These are phyloP conservation scores for Oemleria cerasiformis DNA, from an alignment of 306 rosid species.

Conservation along the genomic window DNA sequence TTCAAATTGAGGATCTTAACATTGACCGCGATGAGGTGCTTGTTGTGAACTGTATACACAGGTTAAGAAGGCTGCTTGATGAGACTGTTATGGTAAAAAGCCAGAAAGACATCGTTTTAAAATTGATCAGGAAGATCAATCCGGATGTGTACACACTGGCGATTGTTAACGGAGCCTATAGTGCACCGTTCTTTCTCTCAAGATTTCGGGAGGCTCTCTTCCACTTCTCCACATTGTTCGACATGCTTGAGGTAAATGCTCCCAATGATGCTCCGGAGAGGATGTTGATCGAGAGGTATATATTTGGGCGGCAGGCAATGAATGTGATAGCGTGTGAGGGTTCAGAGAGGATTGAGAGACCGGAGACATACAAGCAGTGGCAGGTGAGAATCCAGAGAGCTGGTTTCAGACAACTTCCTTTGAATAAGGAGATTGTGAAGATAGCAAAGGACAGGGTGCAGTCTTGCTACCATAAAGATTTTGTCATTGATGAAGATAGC, in stretches of 20 bases:
- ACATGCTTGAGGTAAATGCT: constrained; percentile 34
- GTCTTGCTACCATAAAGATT: constrained; percentile 32
- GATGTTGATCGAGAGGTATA: constrained; percentile 34
- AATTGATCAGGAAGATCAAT: constrained; percentile 33
- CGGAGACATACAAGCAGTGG: constrained; percentile 40
- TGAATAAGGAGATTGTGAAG: constrained; percentile 29
- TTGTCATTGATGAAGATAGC: constrained; percentile 32
- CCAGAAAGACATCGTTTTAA: constrained; percentile 34
- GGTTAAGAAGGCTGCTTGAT: constrained; percentile 38
- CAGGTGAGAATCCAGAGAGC: constrained; percentile 30
- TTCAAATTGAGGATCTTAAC: constrained; percentile 39
- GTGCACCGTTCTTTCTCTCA: too few species aligned
- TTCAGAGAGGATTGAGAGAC: constrained; percentile 40
- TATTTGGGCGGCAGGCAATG: constrained; percentile 38
- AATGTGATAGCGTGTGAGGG: constrained; percentile 45
- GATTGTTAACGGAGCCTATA: too few species aligned
- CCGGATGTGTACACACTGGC: constrained; percentile 30
- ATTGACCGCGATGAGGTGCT: constrained; percentile 34
- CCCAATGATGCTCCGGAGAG: constrained; percentile 35
- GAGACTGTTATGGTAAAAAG: constrained; percentile 36
- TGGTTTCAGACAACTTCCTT: constrained; percentile 36
- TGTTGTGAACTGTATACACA: constrained; percentile 31
- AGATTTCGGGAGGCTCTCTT: constrained; percentile 43
- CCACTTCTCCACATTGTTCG: constrained; percentile 39
- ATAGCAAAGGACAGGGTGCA: constrained; percentile 30